A percentile compares a stretch with the other conserved stretches of the same genome.
These are phyloP conservation scores for Diplodia corticola DNA, from an alignment of 2,329 filamentous ascomycete species.

Conservation along the genomic window DNA sequence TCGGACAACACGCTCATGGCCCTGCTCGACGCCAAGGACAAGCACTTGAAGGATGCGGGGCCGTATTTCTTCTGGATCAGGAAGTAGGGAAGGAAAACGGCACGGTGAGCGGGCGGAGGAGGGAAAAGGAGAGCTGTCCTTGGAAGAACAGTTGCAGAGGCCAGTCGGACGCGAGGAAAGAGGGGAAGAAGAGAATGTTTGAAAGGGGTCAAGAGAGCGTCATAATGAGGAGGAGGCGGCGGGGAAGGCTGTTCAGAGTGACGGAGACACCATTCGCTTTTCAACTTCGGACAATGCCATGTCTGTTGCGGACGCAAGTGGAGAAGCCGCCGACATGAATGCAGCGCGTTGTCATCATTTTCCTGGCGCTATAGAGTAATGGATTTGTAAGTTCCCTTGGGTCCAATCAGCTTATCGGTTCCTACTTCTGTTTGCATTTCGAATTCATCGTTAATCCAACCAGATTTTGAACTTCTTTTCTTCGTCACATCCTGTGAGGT, in stretches of 20 bases:
- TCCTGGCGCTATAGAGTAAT: not conserved
- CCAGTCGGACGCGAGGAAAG: not conserved
- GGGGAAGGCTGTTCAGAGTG: not conserved
- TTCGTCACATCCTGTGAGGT: not conserved
- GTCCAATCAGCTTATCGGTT: not conserved
- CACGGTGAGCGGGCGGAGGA: not conserved
- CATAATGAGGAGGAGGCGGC: not conserved
- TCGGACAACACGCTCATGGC: conserved; percentile 31
- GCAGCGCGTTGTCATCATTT: not conserved
- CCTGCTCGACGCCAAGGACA: conserved; percentile 30
- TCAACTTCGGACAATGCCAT: not conserved
- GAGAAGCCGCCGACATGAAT: not conserved
- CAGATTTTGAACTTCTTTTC: not conserved
- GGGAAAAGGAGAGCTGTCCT: not conserved
- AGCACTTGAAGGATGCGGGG: not conserved
- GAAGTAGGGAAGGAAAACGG: not conserved
- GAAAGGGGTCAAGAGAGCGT: not conserved
- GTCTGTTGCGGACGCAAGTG: not conserved
- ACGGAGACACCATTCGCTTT: not conserved
- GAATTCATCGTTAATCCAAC: not conserved
- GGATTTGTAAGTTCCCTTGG: not conserved
- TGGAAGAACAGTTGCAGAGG: not conserved
- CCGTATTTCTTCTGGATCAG: conserved; percentile 7
- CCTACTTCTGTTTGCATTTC: not conserved
- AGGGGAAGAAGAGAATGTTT: not conserved